Base-by-base conservation (phyloP, 2,329 filamentous ascomycete genomes). In the Neonectria sp. region DNA sequence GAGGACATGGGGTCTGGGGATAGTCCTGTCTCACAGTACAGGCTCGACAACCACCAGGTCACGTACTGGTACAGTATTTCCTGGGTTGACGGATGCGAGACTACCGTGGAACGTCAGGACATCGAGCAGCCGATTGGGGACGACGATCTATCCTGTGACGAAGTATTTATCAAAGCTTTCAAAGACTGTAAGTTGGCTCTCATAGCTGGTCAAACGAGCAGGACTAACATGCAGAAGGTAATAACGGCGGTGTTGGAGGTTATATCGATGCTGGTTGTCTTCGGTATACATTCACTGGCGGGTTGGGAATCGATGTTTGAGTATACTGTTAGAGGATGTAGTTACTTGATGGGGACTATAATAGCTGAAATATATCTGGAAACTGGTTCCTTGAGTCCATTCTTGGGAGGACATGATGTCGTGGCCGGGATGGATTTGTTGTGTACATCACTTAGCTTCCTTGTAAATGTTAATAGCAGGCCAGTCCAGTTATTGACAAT, bases 71-170 rank as follows among this genome's bases (percentile, higher is more conserved):
- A 63, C 13, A 13, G n/a, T 7, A 55, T 67, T 12, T 33, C 31
- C 8, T 67, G 65, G 60, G 46, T 67, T 12, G 49, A 67, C 21
- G 60, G 60, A 6, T 67, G 65, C 43, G 31, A 55, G 27, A 60
- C 55, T 24, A 59, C n/a, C 17, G 60, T 52, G 6, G 55, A 53
- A 11, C 25, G 21, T 15, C 61, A 63, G 24, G 55, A 63, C 9
- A 15, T 48, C n/a, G 3, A 33, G 7, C 2, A 33, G 9, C 61
- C 55, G 24, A 24, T 53, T 29, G 46, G 55, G 2, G 27, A 24
- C 9, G 27, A 45, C 4, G 59, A 37, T 11, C n/a, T 43, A 8
- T 17, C n/a, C 6, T 57, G 55, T n/a, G 33, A 46, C 3, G 37
- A 35, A 12, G 24, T 58, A 6, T 27, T 57, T 35, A 13, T 45